These are phyloP conservation scores for Marasmius oreades DNA, from an alignment of 1,284 basidiomycete species.

Conservation along the genomic window DNA sequence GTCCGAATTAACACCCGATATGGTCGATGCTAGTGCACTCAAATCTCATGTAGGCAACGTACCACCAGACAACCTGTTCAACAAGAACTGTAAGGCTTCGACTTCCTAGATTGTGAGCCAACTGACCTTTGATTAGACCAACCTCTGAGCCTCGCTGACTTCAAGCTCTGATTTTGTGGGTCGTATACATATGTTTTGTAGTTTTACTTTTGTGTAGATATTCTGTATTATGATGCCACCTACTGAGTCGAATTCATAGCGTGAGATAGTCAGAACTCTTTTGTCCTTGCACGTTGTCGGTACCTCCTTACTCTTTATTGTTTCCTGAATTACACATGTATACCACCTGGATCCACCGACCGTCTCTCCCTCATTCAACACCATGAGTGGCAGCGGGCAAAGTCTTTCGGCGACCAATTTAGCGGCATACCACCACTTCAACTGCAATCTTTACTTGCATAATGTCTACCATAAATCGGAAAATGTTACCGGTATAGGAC, in stretches of 20 bases:
- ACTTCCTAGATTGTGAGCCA: background rate
- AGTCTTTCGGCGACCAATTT: constrained; percentile 44
- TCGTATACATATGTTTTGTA: no score
- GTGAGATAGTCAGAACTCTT: no score
- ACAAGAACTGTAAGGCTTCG: background rate
- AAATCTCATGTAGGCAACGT: constrained; percentile 46
- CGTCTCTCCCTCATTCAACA: background rate
- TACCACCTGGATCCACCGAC: no score
- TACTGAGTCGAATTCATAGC: no score
- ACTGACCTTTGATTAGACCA: background rate
- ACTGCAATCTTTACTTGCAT: constrained; percentile 45
- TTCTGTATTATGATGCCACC: background rate
- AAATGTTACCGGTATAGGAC: constrained; percentile 3
- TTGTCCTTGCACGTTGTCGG: no score
- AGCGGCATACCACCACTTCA: constrained; percentile 40
- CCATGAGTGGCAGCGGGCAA: constrained; percentile 20
- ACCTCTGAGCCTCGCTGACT: background rate
- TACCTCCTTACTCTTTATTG: no score
- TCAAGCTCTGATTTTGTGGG: background rate
- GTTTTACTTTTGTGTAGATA: background rate
- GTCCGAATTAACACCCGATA: constrained; percentile 70
- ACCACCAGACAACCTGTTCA: background rate
- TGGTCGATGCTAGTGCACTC: constrained; percentile 83
- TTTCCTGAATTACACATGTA: background rate
- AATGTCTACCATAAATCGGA: constrained; percentile 32